phyloP scores from a whole-genome alignment of 495 filamentous ascomycete genomes.

The Geoglossum glabrum region DNA sequence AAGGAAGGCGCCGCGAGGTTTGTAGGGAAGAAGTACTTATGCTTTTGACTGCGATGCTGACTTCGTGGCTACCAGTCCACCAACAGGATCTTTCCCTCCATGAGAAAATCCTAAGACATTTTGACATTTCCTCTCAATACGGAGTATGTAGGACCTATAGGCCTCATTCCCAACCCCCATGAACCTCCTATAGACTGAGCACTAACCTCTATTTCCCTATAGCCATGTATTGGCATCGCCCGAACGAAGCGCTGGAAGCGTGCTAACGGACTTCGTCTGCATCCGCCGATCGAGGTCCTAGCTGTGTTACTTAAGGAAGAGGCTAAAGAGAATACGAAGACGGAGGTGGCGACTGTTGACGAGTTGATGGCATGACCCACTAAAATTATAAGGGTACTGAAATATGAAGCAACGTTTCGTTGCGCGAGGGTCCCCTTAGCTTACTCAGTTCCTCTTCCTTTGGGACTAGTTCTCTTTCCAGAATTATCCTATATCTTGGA shows the following conservation, averaged over 20 bases:
- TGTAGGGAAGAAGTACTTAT: conserved; percentile 1
- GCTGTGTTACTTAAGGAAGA: conserved; percentile 62
- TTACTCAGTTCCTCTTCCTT: background rate
- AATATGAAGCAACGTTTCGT: background rate
- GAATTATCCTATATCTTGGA: background rate
- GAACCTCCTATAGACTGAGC: conserved; percentile 1
- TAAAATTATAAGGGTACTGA: background rate
- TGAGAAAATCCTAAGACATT: conserved; percentile 76
- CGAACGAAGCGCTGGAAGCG: conserved; percentile 74
- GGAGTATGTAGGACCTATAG: conserved; percentile 40
- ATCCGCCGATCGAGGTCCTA: conserved; percentile 82
- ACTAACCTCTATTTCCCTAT: background rate
- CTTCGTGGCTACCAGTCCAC: conserved; percentile 33
- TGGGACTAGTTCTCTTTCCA: background rate
- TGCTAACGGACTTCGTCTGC: conserved; percentile 54
- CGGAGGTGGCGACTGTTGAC: conserved; percentile 59
- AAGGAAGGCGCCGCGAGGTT: conserved; percentile 31
- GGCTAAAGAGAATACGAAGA: conserved; percentile 25
- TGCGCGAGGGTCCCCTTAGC: background rate
- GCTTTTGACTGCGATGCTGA: background rate
- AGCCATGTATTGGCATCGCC: conserved; percentile 79
- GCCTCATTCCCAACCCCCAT: background rate
- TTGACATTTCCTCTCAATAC: conserved; percentile 72
- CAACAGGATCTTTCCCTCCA: conserved; percentile 45
- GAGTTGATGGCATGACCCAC: conserved; percentile 36